Evolutionary conservation across 192 early-diverging fungal genomes (phyloP), one percentile per base, ranked within the genome.

Genomic region (Umbelopsis sp.): DNA sequence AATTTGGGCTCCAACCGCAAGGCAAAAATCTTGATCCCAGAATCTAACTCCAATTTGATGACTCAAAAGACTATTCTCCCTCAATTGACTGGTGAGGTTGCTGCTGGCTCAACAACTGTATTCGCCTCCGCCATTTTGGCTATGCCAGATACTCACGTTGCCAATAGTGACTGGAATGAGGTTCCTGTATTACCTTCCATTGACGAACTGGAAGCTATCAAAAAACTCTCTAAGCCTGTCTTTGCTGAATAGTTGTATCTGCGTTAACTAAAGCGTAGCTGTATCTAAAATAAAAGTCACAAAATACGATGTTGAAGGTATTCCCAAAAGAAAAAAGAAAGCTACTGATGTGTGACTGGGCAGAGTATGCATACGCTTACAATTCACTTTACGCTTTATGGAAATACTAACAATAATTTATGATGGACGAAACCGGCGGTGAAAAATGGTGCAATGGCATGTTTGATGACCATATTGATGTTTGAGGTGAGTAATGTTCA

Each of bases 41-140:
- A 71, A 43, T n/a, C 53, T 4, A 71, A 71, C 41, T 38, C 70
- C 56, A 71, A 62, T 32, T 22, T 71, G 9, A 71, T 71, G 70
- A 20, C 31, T 3, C 70, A 52, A 14, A 54, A 34, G 24, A 62
- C 70, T 17, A 14, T 45, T 3, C 32, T 71, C 24, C 70, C 70
- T 0, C 70, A 71, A 26, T 22, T 71, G 12, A 16, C 4, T 2
- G 70, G 70, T 12, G 17, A 6, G 4, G 31, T 71, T 25, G 53
- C 24, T 32, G 70, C 70, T 21, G 31, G 50, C 52, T 34, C 43
- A 22, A 25, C 66, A 16, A 34, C 38, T 4, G 4, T 67, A 1
- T 67, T 44, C 38, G 66, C 43, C 17, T 24, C 22, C 16, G 66
- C 66, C 17, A 26, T 67, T 24, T 44, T 67, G 34, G 66, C 66